phyloP scores from a whole-genome alignment of 1,284 basidiomycete species.

The Pterulicium gracile region DNA sequence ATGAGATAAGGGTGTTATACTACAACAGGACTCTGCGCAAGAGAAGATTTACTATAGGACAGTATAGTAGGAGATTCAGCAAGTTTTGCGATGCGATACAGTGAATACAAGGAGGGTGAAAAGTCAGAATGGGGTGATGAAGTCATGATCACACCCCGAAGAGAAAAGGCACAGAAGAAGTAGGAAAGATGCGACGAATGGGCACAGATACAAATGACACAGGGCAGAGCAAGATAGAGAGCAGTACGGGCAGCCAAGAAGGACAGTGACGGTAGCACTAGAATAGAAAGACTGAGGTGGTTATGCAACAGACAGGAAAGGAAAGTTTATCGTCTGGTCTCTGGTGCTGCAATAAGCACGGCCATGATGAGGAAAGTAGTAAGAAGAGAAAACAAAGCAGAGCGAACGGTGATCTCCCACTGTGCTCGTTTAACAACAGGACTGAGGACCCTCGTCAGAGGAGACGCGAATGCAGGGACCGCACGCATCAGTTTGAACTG shows the following conservation, averaged over 20 bases:
- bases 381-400: conserved; percentile 21
- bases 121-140: no score
- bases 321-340: conserved; percentile 4
- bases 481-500: conserved; percentile 37
- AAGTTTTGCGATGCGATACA: no score
- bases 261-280: neutral
- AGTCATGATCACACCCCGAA: no score
- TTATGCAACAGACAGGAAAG: neutral
- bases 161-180: no score
- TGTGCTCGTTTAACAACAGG: conserved; percentile 65
- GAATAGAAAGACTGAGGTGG: neutral
- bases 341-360: conserved; percentile 11
- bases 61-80: no score
- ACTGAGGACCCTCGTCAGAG: conserved; percentile 56
- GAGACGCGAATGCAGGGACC: conserved; percentile 60
- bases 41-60: no score
- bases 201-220: no score
- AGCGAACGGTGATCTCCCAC: conserved; percentile 56
- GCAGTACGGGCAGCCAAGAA: neutral
- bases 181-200: no score
- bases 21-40: no score
- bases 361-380: conserved; percentile 26
- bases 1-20: no score
- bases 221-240: neutral
- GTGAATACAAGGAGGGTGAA: no score